These are phyloP conservation scores for Xylaria sp. DNA, from an alignment of 2,329 filamentous ascomycete genomes.

Conservation along the genomic window DNA sequence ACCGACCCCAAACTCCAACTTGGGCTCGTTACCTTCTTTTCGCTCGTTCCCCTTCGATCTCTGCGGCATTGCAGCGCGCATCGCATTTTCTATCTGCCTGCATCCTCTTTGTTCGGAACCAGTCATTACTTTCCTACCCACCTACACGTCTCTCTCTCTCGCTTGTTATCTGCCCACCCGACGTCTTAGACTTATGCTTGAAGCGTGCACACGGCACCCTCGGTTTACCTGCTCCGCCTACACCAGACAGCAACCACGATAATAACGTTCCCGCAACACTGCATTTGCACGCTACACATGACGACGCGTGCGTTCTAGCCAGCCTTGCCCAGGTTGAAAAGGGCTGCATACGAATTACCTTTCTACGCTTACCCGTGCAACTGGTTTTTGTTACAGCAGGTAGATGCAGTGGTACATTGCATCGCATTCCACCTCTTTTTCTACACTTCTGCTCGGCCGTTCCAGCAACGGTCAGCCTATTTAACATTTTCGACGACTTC, in stretches of 20 bases:
- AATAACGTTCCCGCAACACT: conserved; percentile 6
- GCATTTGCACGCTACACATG: conserved; percentile 25
- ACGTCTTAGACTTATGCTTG: neutral
- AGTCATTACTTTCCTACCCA: neutral
- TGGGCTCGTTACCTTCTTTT: neutral
- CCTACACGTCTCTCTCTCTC: conserved; percentile 3
- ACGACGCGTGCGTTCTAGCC: conserved; percentile 22
- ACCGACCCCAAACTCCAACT: conserved; percentile 12
- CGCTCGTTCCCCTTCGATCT: conserved; percentile 5
- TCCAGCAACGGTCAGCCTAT: conserved; percentile 5
- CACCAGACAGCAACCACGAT: conserved; percentile 1
- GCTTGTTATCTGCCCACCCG: too few species aligned
- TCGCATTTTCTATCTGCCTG: conserved; percentile 1
- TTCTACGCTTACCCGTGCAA: conserved; percentile 5
- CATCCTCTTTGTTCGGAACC: conserved; percentile 9
- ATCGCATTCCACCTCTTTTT: conserved; percentile 14
- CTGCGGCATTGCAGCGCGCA: conserved; percentile 9
- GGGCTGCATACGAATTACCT: conserved; percentile 8
- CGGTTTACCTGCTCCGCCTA: neutral
- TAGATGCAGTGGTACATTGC: conserved; percentile 17
- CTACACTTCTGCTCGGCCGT: conserved; percentile 14
- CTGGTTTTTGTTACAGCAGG: conserved; percentile 11
- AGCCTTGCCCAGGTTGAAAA: conserved; percentile 22
- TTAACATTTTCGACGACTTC: conserved; percentile 6
- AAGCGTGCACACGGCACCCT: conserved; percentile 2